Evolutionary conservation across 352 stramenopile species (phyloP), one percentile per base, ranked within the genome.

Genomic region (Vaucheria bursata): DNA sequence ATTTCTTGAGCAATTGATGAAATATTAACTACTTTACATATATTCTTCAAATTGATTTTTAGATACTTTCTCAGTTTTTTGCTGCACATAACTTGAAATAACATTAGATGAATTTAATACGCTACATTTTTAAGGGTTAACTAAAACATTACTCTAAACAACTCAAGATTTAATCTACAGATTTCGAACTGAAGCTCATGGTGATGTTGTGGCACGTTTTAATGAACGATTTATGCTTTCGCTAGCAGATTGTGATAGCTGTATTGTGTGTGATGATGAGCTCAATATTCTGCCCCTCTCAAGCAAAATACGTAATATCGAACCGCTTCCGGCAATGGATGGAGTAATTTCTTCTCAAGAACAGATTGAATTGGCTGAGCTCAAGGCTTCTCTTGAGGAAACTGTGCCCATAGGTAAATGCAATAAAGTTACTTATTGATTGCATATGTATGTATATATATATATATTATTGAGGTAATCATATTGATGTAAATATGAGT

Each of bases 191-290:
- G 88, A 92, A 68, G 85, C 85, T 35, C 79, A 85, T 18, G 87
- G 78, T 0, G 70, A 86, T 33, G 73, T 85, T 25, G 64, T 85
- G 12, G 80, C 33, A 8, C 88, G 96, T 59, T 99, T 99, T 85
- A 99, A 99, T 86, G 96, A 99, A 88, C 91, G 96, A 74, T 99
- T 99, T 80, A 98, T 99, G 81, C 88, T 99, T 0, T 98, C 92
- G 40, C 87, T 99, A 39, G 90, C 88, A 0, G 92, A 93, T 35
- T 98, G 93, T 86, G 86, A 89, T 40, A 94, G 92, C 85, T 98
- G 95, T 86, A 88, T 99, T 49, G 94, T 99, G 38, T 92, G 98
- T 71, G 96, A 99, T 79, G 96, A 99, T 82, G 96, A 99, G 86
- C 89, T 99, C 74, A 99, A 99, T 87, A 94, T 99, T 71, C 88